Evolutionary conservation across 2,329 filamentous ascomycete species (phyloP).

Genomic region (Penicillium sp.): DNA sequence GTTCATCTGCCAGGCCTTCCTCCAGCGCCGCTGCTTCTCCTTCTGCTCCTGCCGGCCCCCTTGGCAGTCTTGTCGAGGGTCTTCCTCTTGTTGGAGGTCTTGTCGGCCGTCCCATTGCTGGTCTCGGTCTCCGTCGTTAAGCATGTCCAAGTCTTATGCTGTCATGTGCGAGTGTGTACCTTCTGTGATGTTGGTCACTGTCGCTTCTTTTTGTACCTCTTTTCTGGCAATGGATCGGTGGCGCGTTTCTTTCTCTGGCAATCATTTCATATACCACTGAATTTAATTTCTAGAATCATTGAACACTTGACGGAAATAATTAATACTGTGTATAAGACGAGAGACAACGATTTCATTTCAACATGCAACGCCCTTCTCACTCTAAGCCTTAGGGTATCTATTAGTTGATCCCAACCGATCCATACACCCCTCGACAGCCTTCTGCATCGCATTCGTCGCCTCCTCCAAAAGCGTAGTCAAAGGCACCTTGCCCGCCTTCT

Average conservation of each 20-base stretch:
- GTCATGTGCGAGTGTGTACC: background rate
- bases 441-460: constrained; percentile 53
- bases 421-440: constrained; percentile 55
- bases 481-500: constrained; percentile 50
- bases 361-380: background rate
- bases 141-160: background rate
- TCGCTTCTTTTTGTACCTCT: constrained; percentile 8
- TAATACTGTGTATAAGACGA: too few relatives aligned
- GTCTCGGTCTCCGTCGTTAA: constrained; percentile 8
- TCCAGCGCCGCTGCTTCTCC: constrained; percentile 6
- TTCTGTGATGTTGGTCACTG: background rate
- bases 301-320: background rate
- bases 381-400: constrained; percentile 27
- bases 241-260: constrained; percentile 3
- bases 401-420: constrained; percentile 47
- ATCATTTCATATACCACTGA: constrained; percentile 18
- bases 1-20: constrained; percentile 12
- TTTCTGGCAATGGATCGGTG: constrained; percentile 7
- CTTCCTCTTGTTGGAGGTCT: constrained; percentile 12
- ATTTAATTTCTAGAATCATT: constrained; percentile 2
- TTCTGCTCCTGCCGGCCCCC: background rate
- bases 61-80: background rate
- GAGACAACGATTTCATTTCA: too few relatives aligned
- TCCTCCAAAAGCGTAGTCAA: constrained; percentile 55
- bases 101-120: background rate